Percentiles rank a stretch among this genome's conserved stretches.
phyloP scores from a whole-genome alignment of 192 early-diverging fungal species.

The Coemansia guatemalensis region DNA sequence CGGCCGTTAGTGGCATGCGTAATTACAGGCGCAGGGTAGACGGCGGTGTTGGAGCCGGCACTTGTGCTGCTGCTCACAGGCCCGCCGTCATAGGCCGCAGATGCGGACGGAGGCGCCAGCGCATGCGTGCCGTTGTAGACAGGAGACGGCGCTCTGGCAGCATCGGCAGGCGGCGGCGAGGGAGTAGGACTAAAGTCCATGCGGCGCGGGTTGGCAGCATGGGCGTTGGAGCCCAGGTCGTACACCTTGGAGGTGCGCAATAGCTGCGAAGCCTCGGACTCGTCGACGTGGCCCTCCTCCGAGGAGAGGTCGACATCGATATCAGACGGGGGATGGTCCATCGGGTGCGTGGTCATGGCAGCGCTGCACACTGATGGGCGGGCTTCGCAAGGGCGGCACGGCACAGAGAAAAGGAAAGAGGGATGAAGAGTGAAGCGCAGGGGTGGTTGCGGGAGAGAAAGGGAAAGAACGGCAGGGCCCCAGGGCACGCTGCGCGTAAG shows the following conservation, averaged over 20 bases:
- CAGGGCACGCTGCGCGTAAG: slow-evolving; percentile 3
- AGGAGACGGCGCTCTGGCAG: background rate
- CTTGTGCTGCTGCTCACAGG: slow-evolving; percentile 6
- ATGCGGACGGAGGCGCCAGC: slow-evolving; percentile 1
- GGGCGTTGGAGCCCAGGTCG: slow-evolving; percentile 25
- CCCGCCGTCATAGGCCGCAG: background rate
- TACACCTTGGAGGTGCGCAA: slow-evolving; percentile 32
- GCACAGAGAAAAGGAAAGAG: slow-evolving; percentile 9
- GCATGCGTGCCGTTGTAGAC: slow-evolving; percentile 8
- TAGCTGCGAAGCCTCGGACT: slow-evolving; percentile 40
- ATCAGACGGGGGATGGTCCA: slow-evolving; percentile 52
- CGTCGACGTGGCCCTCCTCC: slow-evolving; percentile 36
- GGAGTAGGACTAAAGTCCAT: slow-evolving; percentile 55
- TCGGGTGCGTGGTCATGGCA: slow-evolving; percentile 51
- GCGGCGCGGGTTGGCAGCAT: slow-evolving; percentile 25
- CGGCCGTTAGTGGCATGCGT: slow-evolving; percentile 22
- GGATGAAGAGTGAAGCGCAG: slow-evolving; percentile 12
- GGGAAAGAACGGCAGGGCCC: slow-evolving; percentile 6
- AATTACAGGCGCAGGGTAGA: slow-evolving; percentile 1
- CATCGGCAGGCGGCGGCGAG: slow-evolving; percentile 31
- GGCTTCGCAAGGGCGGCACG: background rate
- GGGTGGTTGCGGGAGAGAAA: slow-evolving; percentile 8
- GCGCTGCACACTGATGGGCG: slow-evolving; percentile 41
- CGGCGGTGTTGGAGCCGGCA: background rate
- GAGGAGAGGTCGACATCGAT: slow-evolving; percentile 54